Evolutionary conservation across 345 rosid species (phyloP).

Genomic region (Aegle marmelos): DNA sequence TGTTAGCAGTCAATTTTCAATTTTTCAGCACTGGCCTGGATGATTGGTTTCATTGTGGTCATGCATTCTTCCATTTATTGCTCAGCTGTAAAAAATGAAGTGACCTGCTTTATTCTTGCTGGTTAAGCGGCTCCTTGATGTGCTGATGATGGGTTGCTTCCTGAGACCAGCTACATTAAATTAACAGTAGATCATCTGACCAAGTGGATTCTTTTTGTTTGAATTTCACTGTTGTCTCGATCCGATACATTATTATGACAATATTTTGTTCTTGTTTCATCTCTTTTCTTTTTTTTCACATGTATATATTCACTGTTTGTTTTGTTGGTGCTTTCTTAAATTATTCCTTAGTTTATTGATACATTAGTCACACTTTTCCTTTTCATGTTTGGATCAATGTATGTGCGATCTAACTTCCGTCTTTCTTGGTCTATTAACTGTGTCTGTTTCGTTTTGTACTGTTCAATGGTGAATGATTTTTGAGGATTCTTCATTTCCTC

Average conservation of each 20-base stretch:
- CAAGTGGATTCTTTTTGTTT: constrained; percentile 14
- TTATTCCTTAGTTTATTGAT: not conserved
- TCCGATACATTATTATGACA: constrained; percentile 9
- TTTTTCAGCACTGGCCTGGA: not conserved
- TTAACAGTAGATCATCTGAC: constrained; percentile 18
- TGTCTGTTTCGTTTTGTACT: not conserved
- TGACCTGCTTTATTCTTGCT: constrained; percentile 9
- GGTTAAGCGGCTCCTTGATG: constrained; percentile 31
- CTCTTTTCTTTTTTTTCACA: not conserved
- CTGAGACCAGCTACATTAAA: constrained; percentile 31
- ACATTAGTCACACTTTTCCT: not conserved
- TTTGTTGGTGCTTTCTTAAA: not conserved
- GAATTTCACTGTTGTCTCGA: constrained; percentile 26
- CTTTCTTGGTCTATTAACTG: not conserved
- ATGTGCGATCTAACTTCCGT: not conserved
- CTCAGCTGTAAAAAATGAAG: not conserved
- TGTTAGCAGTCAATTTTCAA: too few relatives aligned
- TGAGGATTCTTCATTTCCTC: not conserved
- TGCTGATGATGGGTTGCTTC: constrained; percentile 33
- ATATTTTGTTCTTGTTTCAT: not conserved
- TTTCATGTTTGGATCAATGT: too few relatives aligned
- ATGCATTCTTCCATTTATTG: not conserved
- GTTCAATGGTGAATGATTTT: not conserved
- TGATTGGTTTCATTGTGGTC: not conserved
- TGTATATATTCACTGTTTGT: not conserved